Base-by-base conservation (phyloP, 208 protist species). In the Acanthamoeba triangularis region DNA sequence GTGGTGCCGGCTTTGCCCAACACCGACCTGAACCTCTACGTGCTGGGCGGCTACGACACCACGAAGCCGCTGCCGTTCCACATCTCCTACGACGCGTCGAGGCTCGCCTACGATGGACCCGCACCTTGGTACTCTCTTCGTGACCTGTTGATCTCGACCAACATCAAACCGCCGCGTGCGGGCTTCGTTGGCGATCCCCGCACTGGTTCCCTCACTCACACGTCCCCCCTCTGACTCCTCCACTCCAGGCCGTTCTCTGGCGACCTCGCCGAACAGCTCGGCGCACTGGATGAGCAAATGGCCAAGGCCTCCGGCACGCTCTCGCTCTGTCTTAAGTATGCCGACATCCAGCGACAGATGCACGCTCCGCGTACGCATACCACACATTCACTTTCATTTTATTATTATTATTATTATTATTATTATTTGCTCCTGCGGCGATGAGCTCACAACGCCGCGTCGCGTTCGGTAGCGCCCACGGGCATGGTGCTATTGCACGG, bases 401-500 rank as follows among this genome's bases (percentile, higher is more conserved):
- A 7, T 47, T 7, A 47, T 11, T 47, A 47, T 47, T 47, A 47
- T 41, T 41, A 41, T 41, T 41, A 41, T 41, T 41, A 41, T 41
- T n/a, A n/a, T 41, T 41, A 41, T 47, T 47, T 47, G 41, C 33
- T n/a, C 28, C 37, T 78, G 14, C 7, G 13, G 0, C 69, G 18
- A 3, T 28, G 13, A 85, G 3, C 18, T 56, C 25, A 44, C 76
- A 85, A 54, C 37, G 23, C 18, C 37, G 23, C 47, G 69, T 47
- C 69, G 33, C n/a, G 0, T 11, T 82, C 74, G 23, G 1, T 65
- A 95, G 92, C 37, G 44, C 90, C 23, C 69, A 94, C 28, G 37
- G 72, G 30, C 52, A 90, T 95, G 95, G 80, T 85, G 3, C 14
- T 96, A 0, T 44, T 96, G 4, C 30, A 35, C 33, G 95, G 95